Evolutionary conservation across 1,139 yeast genomes (phyloP), one percentile per base, ranked within the genome.

Genomic region (Blastobotrys petasosporus): DNA sequence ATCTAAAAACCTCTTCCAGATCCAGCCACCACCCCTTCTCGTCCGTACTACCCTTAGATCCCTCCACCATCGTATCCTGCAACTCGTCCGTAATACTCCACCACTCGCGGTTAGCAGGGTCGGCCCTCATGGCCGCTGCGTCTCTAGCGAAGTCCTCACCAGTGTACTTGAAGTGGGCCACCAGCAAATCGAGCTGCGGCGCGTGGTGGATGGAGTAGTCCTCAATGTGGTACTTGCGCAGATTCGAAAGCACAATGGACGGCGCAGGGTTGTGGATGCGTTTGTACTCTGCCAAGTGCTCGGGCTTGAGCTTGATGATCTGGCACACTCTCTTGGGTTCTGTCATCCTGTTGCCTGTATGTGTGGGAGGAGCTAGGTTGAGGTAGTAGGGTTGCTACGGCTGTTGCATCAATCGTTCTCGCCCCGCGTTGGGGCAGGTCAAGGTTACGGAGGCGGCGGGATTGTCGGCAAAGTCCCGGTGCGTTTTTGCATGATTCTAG

Each of bases 161-260:
- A 8, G 49, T 56, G 47, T 67, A 67, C 47, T 66, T 66, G 57
- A 67, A 57, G 41, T 50, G 63, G 35, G 70, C 68, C 38, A 67
- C 65, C 13, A 67, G 52, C 36, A 68, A 42, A 31, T 55, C 54
- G 45, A 62, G 59, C 32, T 53, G 51, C 7, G 68, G 66, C 20
- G 63, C 42, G 45, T 66, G 66, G 48, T 64, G 64, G 47, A 68
- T 67, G 1, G 71, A 67, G 55, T 68, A 68, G 55, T 68, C 72
- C 48, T 66, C 70, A 40, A 68, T 63, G 47, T 66, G 67, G 48
- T 65, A 66, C 41, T 65, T 63, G 13, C 53, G 51, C 41, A 68
- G 53, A 46, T 60, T 64, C 15, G 49, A 60, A 12, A 63, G 55
- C 5, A 68, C 71, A 10, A 64, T 59, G 28, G 55, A 56, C 55